Conservation (phyloP, 306 rosid genomes). For the Vicia faba region DNA sequence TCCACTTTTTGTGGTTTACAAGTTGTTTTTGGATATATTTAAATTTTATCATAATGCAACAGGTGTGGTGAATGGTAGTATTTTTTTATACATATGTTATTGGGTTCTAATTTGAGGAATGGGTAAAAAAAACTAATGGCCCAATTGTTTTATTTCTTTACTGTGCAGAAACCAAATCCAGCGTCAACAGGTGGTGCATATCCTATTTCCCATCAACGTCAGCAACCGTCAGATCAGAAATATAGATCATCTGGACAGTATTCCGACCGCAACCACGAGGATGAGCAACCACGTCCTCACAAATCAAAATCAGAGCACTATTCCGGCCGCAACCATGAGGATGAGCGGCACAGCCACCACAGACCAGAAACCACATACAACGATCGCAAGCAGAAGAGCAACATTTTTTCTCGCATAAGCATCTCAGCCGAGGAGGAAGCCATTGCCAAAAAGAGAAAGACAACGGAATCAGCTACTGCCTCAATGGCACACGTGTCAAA, state of each 20-base stretch:
- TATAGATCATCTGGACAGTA: no score
- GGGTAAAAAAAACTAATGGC: not conserved
- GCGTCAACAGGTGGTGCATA: not conserved
- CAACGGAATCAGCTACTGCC: not conserved
- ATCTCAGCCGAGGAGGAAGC: not conserved
- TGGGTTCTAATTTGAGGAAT: not conserved
- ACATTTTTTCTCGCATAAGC: not conserved
- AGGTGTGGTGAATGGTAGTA: no score
- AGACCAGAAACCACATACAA: not conserved
- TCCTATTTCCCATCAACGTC: not conserved
- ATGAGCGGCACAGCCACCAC: not conserved
- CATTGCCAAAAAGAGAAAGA: not conserved
- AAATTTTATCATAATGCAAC: no score
- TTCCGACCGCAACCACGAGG: not conserved
- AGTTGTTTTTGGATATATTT: not conserved
- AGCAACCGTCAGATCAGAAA: not conserved
- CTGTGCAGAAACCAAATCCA: not conserved
- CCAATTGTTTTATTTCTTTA: not conserved
- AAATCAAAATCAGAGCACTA: not conserved
- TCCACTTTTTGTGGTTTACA: not conserved
- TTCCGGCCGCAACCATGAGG: not conserved
- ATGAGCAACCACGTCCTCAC: not conserved
- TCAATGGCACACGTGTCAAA: not conserved
- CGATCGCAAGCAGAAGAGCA: constrained; percentile 6
- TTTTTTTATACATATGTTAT: not conserved